Evolutionary conservation across 495 filamentous ascomycete species (phyloP).

Genomic region (Parathielavia hyrcaniae): DNA sequence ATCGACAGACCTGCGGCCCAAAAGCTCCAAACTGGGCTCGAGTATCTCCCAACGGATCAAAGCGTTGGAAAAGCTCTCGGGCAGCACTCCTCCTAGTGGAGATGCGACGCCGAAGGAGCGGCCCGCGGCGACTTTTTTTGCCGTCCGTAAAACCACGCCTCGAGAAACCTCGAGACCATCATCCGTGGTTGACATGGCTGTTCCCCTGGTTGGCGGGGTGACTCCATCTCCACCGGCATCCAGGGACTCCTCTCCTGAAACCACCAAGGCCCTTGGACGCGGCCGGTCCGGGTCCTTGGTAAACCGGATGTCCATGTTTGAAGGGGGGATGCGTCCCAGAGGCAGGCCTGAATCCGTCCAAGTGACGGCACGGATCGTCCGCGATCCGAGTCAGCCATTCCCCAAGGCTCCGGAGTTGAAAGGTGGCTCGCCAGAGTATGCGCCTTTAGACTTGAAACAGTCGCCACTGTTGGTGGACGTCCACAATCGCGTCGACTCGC

Average conservation of each 20-base stretch:
- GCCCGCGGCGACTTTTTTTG: conserved; percentile 46
- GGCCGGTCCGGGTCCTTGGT: conserved; percentile 42
- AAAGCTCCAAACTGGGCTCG: conserved; percentile 75
- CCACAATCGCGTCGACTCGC: conserved; percentile 41
- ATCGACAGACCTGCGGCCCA: conserved; percentile 46
- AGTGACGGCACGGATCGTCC: conserved; percentile 71
- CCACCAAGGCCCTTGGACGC: conserved; percentile 21
- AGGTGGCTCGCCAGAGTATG: conserved; percentile 35
- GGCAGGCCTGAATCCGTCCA: conserved; percentile 65
- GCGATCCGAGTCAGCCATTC: conserved; percentile 48
- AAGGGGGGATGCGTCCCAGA: conserved; percentile 36
- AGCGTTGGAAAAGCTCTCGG: conserved; percentile 70
- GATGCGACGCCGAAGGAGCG: conserved; percentile 27
- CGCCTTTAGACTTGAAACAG: conserved; percentile 57
- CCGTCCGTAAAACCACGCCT: conserved; percentile 43
- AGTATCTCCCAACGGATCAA: conserved; percentile 88
- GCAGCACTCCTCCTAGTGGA: conserved; percentile 28
- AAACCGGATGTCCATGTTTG: conserved; percentile 45
- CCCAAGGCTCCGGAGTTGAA: conserved; percentile 40
- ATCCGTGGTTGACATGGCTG: conserved; percentile 42
- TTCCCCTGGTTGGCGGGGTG: conserved; percentile 31
- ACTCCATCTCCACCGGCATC: conserved; percentile 39
- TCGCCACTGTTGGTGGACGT: conserved; percentile 68
- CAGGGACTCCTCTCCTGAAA: conserved; percentile 41
- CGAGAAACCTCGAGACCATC: conserved; percentile 41